Conservation (phyloP, 371 early-diverging fungal genomes). For the Lichtheimia corymbifera region DNA sequence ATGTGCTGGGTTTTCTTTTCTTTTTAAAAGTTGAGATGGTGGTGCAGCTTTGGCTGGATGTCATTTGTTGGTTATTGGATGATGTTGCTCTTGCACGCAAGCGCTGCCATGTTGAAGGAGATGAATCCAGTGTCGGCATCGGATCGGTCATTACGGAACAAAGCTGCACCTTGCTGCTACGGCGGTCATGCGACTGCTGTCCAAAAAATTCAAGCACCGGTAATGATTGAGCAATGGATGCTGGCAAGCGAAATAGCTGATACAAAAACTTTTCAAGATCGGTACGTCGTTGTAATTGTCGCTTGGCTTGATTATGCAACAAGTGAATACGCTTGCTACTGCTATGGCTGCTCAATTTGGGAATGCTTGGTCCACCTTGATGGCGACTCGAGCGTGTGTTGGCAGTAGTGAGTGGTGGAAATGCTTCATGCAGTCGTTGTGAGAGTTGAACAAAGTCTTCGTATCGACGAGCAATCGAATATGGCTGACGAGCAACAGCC, state of each 20-base stretch:
- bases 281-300: conserved; percentile 18
- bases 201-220: conserved; percentile 37
- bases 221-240: conserved; percentile 23
- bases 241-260: conserved; percentile 22
- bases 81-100: neutral
- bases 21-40: too few relatives aligned
- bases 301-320: conserved; percentile 9
- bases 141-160: neutral
- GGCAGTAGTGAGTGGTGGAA: conserved; percentile 6
- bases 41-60: neutral
- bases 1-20: too few relatives aligned
- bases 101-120: neutral
- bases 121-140: neutral
- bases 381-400: neutral
- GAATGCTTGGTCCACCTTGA: conserved; percentile 9
- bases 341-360: conserved; percentile 16
- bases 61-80: neutral
- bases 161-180: conserved; percentile 4
- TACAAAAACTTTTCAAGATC: conserved; percentile 29
- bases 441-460: conserved; percentile 25
- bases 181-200: conserved; percentile 22
- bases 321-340: conserved; percentile 14
- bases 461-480: conserved; percentile 28
- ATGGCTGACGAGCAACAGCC: conserved; percentile 16
- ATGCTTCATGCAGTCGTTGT: conserved; percentile 23